These are phyloP conservation scores for Nicotiana otophora DNA, from an alignment of 257 asterid species.

Conservation along the genomic window DNA sequence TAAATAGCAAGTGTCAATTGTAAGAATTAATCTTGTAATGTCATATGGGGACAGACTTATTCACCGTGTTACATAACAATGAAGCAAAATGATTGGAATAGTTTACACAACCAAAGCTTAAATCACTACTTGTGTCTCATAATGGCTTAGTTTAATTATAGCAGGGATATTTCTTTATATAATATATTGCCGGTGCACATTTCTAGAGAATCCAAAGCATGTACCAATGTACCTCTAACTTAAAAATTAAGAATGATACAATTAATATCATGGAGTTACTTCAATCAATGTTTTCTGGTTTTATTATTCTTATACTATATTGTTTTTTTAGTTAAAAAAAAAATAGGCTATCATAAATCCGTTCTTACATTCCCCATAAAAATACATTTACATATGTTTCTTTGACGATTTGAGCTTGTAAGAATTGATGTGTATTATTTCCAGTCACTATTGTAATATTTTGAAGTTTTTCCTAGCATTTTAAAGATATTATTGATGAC, in stretches of 20 bases:
- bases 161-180: not conserved
- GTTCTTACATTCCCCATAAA: not conserved
- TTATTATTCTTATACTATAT: not conserved
- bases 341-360: not conserved
- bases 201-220: not conserved
- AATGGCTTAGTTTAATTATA: not conserved
- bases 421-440: not conserved
- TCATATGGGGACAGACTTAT: constrained; percentile 1
- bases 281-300: not conserved
- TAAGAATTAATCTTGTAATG: not conserved
- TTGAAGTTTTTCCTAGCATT: not conserved
- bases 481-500: too few relatives aligned
- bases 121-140: constrained; percentile 11
- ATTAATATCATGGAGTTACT: not conserved
- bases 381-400: not conserved
- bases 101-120: not conserved
- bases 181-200: constrained; percentile 1
- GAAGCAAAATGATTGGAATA: constrained; percentile 14
- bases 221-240: not conserved
- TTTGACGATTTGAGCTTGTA: not conserved
- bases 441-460: not conserved
- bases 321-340: not conserved
- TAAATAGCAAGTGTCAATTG: not conserved
- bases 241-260: too few relatives aligned
- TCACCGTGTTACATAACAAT: constrained; percentile 6